These are phyloP conservation scores for Penicillium coffeae DNA, from an alignment of 495 filamentous ascomycete species.

Conservation along the genomic window DNA sequence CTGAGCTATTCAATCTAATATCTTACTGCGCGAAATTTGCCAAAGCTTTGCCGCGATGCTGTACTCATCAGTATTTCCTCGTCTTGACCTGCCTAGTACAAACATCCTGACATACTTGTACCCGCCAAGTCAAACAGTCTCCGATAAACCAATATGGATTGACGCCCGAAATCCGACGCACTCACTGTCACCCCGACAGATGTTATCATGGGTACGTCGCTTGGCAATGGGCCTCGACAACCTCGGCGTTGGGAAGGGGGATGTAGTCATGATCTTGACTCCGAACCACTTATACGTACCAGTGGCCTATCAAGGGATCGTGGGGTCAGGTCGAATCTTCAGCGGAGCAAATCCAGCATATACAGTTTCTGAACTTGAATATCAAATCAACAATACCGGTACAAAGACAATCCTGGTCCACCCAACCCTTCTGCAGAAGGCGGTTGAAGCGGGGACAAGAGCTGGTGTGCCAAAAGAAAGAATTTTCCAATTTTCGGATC, in stretches of 20 bases:
- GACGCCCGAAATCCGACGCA: conserved; percentile 30
- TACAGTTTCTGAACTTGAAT: conserved; percentile 38
- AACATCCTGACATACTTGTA: conserved; percentile 44
- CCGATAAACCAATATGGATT: conserved; percentile 41
- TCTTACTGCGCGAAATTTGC: too few relatives aligned
- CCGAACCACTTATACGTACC: conserved; percentile 48
- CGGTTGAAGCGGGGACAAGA: not conserved
- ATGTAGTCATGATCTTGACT: conserved; percentile 43
- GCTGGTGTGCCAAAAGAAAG: not conserved
- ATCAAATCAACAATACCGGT: conserved; percentile 40
- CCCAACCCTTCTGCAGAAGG: conserved; percentile 2
- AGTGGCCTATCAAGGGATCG: conserved; percentile 43
- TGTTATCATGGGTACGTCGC: conserved; percentile 41
- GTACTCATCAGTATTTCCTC: conserved; percentile 10
- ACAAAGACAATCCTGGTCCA: conserved; percentile 31
- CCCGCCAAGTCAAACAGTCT: conserved; percentile 29
- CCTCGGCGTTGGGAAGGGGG: conserved; percentile 29
- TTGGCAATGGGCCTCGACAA: conserved; percentile 38
- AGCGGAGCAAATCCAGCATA: conserved; percentile 45
- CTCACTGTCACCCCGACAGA: conserved; percentile 32
- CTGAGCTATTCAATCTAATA: too few relatives aligned
- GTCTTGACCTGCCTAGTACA: conserved; percentile 37
- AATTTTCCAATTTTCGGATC: not conserved
- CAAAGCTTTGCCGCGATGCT: too few relatives aligned
- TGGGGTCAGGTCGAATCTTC: conserved; percentile 60